Percentiles rank a stretch among this genome's conserved stretches.
Conservation (phyloP, 225 moss, liverwort and hornwort genomes). For the Sphagnum tenellum region DNA sequence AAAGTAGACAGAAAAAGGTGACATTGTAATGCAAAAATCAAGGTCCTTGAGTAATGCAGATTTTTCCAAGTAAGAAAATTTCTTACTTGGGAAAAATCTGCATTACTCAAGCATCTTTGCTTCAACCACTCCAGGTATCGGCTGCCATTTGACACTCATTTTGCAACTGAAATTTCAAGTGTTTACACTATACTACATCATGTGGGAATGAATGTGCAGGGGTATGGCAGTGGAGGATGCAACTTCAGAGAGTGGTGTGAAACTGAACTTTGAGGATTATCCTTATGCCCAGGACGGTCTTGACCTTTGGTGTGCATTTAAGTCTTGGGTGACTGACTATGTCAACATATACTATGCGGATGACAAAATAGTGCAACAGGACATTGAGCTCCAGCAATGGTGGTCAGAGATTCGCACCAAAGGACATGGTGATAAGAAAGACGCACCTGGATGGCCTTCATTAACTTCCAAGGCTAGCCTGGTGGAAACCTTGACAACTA, state of each 20-base stretch:
- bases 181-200: too few relatives aligned
- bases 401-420: slow-evolving; percentile 31
- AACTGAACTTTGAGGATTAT: slow-evolving; percentile 59
- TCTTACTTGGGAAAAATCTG: too few relatives aligned
- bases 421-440: slow-evolving; percentile 41
- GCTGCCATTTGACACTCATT: too few relatives aligned
- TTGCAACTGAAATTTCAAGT: too few relatives aligned
- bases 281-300: slow-evolving; percentile 58
- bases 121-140: too few relatives aligned
- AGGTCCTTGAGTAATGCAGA: too few relatives aligned
- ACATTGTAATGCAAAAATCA: too few relatives aligned
- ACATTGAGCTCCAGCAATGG: slow-evolving; percentile 37
- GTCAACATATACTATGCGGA: slow-evolving; percentile 27
- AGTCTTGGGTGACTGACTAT: slow-evolving; percentile 31
- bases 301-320: slow-evolving; percentile 25
- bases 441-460: slow-evolving; percentile 39
- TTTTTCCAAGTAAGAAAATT: too few relatives aligned
- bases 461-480: slow-evolving; percentile 17
- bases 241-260: slow-evolving; percentile 26
- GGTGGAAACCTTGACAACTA: slow-evolving; percentile 19
- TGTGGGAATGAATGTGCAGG: slow-evolving; percentile 12
- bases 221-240: slow-evolving; percentile 53
- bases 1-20: too few relatives aligned
- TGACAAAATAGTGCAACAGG: slow-evolving; percentile 14
- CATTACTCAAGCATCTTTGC: too few relatives aligned